Percentiles rank a stretch among this genome's conserved stretches.
These are phyloP conservation scores for Penicillium chermesinum DNA, from an alignment of 495 filamentous ascomycete genomes.

Conservation along the genomic window DNA sequence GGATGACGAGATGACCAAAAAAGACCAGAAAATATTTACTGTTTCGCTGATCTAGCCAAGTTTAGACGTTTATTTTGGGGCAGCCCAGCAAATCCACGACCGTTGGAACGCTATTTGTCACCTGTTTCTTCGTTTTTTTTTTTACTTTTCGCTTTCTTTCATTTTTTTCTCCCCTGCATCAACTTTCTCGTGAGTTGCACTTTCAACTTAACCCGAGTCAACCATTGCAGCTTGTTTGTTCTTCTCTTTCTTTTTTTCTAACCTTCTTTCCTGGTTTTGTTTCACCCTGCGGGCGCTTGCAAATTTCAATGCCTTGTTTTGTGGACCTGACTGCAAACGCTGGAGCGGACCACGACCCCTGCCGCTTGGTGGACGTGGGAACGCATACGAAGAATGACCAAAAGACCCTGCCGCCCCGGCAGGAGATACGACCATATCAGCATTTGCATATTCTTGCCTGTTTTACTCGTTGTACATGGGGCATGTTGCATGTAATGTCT, in stretches of 20 bases:
- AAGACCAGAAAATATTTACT: conserved; percentile 36
- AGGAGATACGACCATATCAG: conserved; percentile 42
- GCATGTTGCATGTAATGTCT: conserved; percentile 38
- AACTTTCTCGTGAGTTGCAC: conserved; percentile 5
- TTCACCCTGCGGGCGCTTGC: conserved; percentile 38
- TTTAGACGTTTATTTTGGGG: conserved; percentile 48
- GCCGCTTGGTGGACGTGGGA: conserved; percentile 21
- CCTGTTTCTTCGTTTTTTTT: neutral
- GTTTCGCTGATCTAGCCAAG: conserved; percentile 45
- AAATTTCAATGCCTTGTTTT: conserved; percentile 32
- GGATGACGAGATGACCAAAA: conserved; percentile 54
- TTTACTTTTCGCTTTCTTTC: conserved; percentile 7
- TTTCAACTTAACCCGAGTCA: conserved; percentile 8
- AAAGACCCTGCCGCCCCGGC: conserved; percentile 28
- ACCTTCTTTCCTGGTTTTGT: conserved; percentile 11
- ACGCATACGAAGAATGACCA: conserved; percentile 38
- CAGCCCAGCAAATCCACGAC: conserved; percentile 33
- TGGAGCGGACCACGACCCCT: conserved; percentile 17
- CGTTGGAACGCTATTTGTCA: neutral
- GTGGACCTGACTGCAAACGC: conserved; percentile 12
- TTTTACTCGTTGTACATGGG: conserved; percentile 38
- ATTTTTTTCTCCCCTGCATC: conserved; percentile 2
- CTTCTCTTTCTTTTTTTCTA: conserved; percentile 19
- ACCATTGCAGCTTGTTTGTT: conserved; percentile 11
- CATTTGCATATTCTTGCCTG: conserved; percentile 43